Evolutionary conservation across 2,329 filamentous ascomycete species (phyloP), one percentile per base, ranked within the genome.

Genomic region (Dothideomycetidae sp.): DNA sequence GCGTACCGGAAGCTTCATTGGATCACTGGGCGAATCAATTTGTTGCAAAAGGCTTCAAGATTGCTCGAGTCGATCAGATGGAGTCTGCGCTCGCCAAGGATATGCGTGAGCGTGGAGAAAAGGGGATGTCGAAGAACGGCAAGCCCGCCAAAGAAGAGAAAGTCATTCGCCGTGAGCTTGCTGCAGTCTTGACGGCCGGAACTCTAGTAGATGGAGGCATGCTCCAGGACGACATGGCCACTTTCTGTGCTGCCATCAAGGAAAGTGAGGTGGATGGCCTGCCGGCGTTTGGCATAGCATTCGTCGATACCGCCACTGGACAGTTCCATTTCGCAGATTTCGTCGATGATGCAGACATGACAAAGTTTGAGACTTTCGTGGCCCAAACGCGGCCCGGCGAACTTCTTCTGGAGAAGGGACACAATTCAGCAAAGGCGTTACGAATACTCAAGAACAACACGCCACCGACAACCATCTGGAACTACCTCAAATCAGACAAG

Each of bases 11-110:
- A 57, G 81, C 84, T 53, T 93, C 85, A 10, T 66, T 98, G n/a
- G 83, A 90, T 51, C 78, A 90, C 56, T 98, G 90, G 90, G 85
- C 90, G 40, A 93, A 92, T 51, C 90, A 98, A 52, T 98, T 98
- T 50, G 86, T 98, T 29, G 90, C 88, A 41, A 96, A 96, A 57
- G 90, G 92, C 21, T 93, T 77, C 72, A 98, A 98, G 60, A 92
- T 98, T 37, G 90, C 90, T 5, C 72, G 88, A 12, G 90, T 98
- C 15, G 90, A 96, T 55, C 90, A 98, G 56, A 86, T 86, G 68
- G 90, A 98, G 61, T 93, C 85, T 21, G 90, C 90, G 2, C 64
- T 98, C 5, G 86, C 79, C 41, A 98, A 98, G 56, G 88, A 98
- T 58, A 96, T 98, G 90, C 79, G 90, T n/a, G 90, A 98, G 58